These are phyloP conservation scores for Biscogniauxia sp. DNA, from an alignment of 2,329 filamentous ascomycete genomes.

Conservation along the genomic window DNA sequence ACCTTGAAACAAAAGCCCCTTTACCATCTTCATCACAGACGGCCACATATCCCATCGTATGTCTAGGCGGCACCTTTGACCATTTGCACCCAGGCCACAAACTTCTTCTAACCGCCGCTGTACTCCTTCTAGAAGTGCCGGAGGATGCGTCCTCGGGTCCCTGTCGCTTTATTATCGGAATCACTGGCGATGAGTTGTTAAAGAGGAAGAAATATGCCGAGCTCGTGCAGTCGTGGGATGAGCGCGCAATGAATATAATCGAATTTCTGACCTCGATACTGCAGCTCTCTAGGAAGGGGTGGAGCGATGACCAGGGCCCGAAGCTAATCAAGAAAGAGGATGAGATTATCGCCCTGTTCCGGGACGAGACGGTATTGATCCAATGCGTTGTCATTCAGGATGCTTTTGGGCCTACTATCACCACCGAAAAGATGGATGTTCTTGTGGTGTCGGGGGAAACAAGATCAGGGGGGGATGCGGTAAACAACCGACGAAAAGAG, in stretches of 20 bases:
- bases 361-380: conserved; percentile 60
- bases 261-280: conserved; percentile 69
- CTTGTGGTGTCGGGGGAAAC: conserved; percentile 90
- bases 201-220: conserved; percentile 86
- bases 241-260: conserved; percentile 66
- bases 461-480: conserved; percentile 73
- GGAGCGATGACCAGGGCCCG: conserved; percentile 42
- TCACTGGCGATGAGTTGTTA: conserved; percentile 84
- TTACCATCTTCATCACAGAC: conserved; percentile 23
- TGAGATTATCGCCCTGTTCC: conserved; percentile 56
- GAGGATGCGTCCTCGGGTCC: conserved; percentile 36
- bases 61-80: conserved; percentile 92
- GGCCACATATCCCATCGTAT: conserved; percentile 59
- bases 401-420: conserved; percentile 86
- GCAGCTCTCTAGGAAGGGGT: conserved; percentile 41
- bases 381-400: conserved; percentile 85
- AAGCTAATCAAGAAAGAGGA: conserved; percentile 34
- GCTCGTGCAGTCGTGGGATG: conserved; percentile 76
- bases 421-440: conserved; percentile 72
- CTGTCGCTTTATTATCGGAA: conserved; percentile 72
- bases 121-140: conserved; percentile 63
- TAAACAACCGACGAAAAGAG: conserved; percentile 78
- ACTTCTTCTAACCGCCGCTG: conserved; percentile 85
- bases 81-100: conserved; percentile 96
- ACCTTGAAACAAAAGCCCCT: conserved; percentile 23